Evolutionary conservation across 2,329 filamentous ascomycete species (phyloP).

Genomic region (Fusarium citri): DNA sequence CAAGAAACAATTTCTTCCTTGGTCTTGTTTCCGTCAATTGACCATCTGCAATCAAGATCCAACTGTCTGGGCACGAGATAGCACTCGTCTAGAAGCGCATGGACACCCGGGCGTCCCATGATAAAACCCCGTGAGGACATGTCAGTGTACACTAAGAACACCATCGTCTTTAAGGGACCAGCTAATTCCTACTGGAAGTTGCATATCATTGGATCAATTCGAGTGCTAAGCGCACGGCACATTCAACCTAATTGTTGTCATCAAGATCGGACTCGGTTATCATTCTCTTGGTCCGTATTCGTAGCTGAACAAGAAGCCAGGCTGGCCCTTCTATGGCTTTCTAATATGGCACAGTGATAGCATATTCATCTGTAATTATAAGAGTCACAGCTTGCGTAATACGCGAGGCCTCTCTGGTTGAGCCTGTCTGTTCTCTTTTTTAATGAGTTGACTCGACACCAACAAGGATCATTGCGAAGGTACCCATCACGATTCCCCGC

Average conservation of each 20-base stretch:
- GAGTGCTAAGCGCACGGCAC: conserved; percentile 10
- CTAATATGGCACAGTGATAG: neutral
- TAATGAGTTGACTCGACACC: conserved; percentile 17
- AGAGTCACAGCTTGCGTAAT: conserved; percentile 45
- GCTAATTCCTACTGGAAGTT: conserved; percentile 1
- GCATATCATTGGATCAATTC: conserved; percentile 1
- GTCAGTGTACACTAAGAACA: conserved; percentile 18
- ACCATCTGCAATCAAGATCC: conserved; percentile 1
- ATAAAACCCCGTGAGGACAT: conserved; percentile 30
- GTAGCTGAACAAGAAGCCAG: conserved; percentile 21
- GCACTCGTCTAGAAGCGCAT: conserved; percentile 10
- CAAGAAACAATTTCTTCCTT: conserved; percentile 5
- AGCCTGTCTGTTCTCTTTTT: conserved; percentile 20
- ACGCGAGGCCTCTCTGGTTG: conserved; percentile 35
- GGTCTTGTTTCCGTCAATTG: conserved; percentile 6
- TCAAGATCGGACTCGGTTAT: neutral
- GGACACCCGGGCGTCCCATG: conserved; percentile 27
- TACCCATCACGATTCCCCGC: conserved; percentile 26
- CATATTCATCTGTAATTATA: conserved; percentile 5
- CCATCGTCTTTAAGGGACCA: conserved; percentile 22
- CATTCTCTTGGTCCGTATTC: conserved; percentile 2
- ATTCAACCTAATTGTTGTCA: neutral
- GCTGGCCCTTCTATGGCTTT: conserved; percentile 12
- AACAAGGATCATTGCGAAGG: conserved; percentile 21
- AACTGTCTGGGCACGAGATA: conserved; percentile 26